These are phyloP conservation scores for Quercus lobata DNA, from an alignment of 331 rosid species.

Conservation along the genomic window DNA sequence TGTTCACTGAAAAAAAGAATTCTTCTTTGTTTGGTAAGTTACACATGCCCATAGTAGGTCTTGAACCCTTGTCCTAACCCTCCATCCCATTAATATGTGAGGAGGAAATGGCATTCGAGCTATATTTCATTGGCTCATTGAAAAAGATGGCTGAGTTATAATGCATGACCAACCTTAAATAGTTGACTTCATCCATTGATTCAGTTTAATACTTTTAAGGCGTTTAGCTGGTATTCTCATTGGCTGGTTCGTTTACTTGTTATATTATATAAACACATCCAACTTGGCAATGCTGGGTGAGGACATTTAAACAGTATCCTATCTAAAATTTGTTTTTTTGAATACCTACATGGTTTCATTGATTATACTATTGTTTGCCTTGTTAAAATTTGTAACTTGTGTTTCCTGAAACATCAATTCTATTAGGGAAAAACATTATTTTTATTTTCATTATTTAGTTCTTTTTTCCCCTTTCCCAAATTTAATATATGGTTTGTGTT, in stretches of 20 bases:
- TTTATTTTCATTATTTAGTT: not conserved
- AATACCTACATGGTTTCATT: not conserved
- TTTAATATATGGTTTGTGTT: constrained; percentile 6
- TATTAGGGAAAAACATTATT: not conserved
- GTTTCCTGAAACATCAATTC: not conserved
- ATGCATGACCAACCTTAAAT: not conserved
- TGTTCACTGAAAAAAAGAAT: not conserved
- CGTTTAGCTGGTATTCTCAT: not conserved
- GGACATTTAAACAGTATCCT: not conserved
- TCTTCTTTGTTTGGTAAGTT: no score
- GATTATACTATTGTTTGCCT: not conserved
- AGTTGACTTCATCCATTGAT: not conserved
- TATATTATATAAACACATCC: not conserved
- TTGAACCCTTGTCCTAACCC: no score
- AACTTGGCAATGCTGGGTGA: not conserved
- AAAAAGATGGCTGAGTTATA: not conserved
- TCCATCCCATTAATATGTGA: no score
- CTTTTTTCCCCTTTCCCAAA: not conserved
- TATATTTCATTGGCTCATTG: not conserved
- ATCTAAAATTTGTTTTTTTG: not conserved
- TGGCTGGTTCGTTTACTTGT: constrained; percentile 6
- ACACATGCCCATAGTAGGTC: not conserved
- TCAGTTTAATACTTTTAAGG: not conserved
- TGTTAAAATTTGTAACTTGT: constrained; percentile 3
- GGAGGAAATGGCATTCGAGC: no score